A percentile compares a stretch with the other conserved stretches of the same genome.
These are phyloP conservation scores for Aspergillus piperis DNA, from an alignment of 2,329 filamentous ascomycete species.

Conservation along the genomic window DNA sequence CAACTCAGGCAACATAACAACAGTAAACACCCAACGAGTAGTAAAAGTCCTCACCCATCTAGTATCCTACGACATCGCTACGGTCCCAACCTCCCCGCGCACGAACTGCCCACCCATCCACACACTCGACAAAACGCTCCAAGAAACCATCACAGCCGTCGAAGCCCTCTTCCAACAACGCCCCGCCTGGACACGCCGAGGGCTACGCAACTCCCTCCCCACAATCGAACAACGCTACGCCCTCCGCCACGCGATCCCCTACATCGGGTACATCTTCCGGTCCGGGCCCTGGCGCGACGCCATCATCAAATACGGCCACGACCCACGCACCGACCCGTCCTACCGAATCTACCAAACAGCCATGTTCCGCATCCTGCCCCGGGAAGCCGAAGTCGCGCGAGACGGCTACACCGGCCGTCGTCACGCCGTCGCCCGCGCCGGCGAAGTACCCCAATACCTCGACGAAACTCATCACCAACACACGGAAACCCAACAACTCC, in stretches of 20 bases:
- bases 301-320: slow-evolving; percentile 80
- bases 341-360: slow-evolving; percentile 86
- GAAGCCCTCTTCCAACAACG: slow-evolving; percentile 68
- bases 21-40: slow-evolving; percentile 58
- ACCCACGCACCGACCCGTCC: slow-evolving; percentile 74
- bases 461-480: slow-evolving; percentile 7
- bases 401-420: slow-evolving; percentile 34
- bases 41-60: slow-evolving; percentile 62
- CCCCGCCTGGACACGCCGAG: slow-evolving; percentile 84
- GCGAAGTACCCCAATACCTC: slow-evolving; percentile 10
- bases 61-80: slow-evolving; percentile 62
- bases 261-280: slow-evolving; percentile 88
- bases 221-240: slow-evolving; percentile 53
- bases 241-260: slow-evolving; percentile 75
- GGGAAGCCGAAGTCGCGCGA: slow-evolving; percentile 35
- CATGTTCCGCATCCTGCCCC: slow-evolving; percentile 70
- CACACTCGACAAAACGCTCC: slow-evolving; percentile 59
- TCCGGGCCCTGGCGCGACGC: slow-evolving; percentile 90
- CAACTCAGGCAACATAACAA: slow-evolving; percentile 59
- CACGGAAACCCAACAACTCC: not conserved
- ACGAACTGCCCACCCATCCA: slow-evolving; percentile 55
- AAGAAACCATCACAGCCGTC: slow-evolving; percentile 65
- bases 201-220: slow-evolving; percentile 70
- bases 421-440: slow-evolving; percentile 29
- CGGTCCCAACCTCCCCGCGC: slow-evolving; percentile 63